Conservation (phyloP, 371 early-diverging fungal genomes). For the Phascolomyces articulosus region DNA sequence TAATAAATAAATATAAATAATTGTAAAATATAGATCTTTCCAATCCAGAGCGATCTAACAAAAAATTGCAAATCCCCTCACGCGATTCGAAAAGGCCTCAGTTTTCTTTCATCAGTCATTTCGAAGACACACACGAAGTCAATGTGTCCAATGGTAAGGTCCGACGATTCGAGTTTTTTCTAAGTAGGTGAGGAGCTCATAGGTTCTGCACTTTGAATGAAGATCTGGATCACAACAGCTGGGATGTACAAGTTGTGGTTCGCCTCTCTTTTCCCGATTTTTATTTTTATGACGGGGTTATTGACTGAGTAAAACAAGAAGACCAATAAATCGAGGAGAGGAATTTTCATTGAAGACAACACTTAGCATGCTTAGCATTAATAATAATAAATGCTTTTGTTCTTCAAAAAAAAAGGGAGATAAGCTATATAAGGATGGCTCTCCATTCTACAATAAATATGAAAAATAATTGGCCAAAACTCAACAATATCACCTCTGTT, state of each 20-base stretch:
- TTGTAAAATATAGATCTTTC: neutral
- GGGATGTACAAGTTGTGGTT: neutral
- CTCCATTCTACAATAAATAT: too few relatives aligned
- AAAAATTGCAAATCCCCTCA: neutral
- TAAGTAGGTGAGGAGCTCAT: constrained; percentile 1
- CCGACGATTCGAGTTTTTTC: constrained; percentile 7
- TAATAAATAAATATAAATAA: neutral
- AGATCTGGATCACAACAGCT: neutral
- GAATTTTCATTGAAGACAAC: too few relatives aligned
- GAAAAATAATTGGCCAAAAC: too few relatives aligned
- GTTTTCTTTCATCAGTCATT: constrained; percentile 4
- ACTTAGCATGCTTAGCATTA: too few relatives aligned
- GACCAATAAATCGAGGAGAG: too few relatives aligned
- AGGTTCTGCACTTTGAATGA: neutral
- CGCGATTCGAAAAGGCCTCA: neutral
- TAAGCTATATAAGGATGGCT: too few relatives aligned
- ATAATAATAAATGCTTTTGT: too few relatives aligned
- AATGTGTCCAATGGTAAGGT: constrained; percentile 11
- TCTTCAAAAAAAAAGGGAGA: too few relatives aligned
- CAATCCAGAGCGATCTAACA: neutral
- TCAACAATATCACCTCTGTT: too few relatives aligned
- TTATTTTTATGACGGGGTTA: too few relatives aligned
- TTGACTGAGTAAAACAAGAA: too few relatives aligned
- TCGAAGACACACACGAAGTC: constrained; percentile 4
- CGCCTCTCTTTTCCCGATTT: too few relatives aligned